Evolutionary conservation across 768 basidiomycete genomes (phyloP).

Genomic region (Kwoniella bestiolae): DNA sequence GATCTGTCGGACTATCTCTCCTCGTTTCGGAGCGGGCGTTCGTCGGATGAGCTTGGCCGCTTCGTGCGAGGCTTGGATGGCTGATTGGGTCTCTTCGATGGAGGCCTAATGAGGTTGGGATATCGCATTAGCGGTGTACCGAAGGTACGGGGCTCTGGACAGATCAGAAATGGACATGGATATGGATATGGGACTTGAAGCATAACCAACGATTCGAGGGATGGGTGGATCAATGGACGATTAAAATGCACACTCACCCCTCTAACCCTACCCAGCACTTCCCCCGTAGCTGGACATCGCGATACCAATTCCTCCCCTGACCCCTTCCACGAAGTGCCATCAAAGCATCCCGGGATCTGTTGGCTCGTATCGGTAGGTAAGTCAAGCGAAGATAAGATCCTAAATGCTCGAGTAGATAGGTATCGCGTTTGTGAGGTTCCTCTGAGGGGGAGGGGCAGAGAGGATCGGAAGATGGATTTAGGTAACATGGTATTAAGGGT

Average conservation of each 20-base stretch:
- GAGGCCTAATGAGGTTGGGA: too few relatives aligned
- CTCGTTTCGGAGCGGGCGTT: conserved; percentile 83
- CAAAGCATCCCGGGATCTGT: conserved; percentile 47
- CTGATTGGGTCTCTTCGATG: conserved; percentile 71
- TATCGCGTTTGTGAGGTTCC: neutral
- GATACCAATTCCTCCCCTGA: conserved; percentile 38
- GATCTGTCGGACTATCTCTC: conserved; percentile 86
- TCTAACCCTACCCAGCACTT: conserved; percentile 74
- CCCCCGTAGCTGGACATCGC: conserved; percentile 82
- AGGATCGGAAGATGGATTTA: neutral
- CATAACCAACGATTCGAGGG: too few relatives aligned
- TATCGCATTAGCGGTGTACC: too few relatives aligned
- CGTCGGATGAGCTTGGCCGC: conserved; percentile 73
- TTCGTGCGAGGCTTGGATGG: conserved; percentile 71
- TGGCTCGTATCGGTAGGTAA: conserved; percentile 34
- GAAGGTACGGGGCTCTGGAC: too few relatives aligned
- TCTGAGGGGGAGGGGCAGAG: neutral
- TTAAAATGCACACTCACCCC: conserved; percentile 62
- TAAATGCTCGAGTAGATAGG: conserved; percentile 38
- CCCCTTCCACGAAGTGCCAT: conserved; percentile 48
- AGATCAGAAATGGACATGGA: too few relatives aligned
- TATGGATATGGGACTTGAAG: neutral
- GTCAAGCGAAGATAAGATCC: conserved; percentile 44
- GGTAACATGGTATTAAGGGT: conserved; percentile 2
- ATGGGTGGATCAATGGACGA: too few relatives aligned